A percentile compares a stretch with the other conserved stretches of the same genome.
Evolutionary conservation across 2,329 filamentous ascomycete species (phyloP).

Genomic region (Aspergillus brasiliensis): DNA sequence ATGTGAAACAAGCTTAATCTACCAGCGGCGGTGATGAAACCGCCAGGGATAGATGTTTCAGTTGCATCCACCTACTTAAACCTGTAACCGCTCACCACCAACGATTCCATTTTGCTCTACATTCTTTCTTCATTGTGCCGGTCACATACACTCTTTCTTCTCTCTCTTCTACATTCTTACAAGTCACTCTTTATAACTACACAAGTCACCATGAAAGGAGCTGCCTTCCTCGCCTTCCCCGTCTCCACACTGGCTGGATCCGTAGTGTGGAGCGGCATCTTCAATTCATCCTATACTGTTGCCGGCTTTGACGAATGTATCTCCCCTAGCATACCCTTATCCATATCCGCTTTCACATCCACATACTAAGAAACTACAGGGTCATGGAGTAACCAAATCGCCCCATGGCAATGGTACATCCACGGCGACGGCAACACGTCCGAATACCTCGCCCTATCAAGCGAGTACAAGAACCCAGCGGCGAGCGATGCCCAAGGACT

Average conservation of each 20-base stretch:
- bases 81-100: not conserved
- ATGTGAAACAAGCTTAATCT: conserved; percentile 4
- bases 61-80: not conserved
- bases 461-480: conserved; percentile 65
- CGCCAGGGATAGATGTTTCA: conserved; percentile 1
- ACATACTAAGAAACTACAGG: conserved; percentile 33
- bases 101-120: not conserved
- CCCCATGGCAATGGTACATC: conserved; percentile 75
- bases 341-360: no score
- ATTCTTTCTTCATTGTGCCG: conserved; percentile 2
- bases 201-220: conserved; percentile 15
- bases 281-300: conserved; percentile 26
- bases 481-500: conserved; percentile 66
- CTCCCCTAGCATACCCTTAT: no score
- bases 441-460: conserved; percentile 64
- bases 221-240: conserved; percentile 5
- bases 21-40: not conserved
- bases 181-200: not conserved
- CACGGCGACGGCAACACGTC: conserved; percentile 58
- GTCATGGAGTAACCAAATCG: conserved; percentile 69
- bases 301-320: conserved; percentile 30
- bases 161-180: not conserved
- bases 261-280: conserved; percentile 32
- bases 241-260: conserved; percentile 22
- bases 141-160: not conserved